Base-by-base conservation (phyloP, 495 filamentous ascomycete genomes). In the Penicillium diatomitis region DNA sequence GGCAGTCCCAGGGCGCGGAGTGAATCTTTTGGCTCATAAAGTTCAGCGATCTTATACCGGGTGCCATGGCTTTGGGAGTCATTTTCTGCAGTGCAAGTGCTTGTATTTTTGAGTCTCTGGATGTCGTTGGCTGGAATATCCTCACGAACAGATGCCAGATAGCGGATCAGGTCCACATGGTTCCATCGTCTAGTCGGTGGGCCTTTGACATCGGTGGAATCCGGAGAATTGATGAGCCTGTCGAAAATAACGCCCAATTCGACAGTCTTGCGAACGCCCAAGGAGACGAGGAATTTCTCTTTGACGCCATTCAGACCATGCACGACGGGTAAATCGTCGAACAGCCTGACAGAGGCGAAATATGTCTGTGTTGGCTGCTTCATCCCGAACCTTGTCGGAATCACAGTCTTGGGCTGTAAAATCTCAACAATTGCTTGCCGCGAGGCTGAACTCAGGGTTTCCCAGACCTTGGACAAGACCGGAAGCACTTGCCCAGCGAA, bases 301-400 rank as follows among this genome's bases (percentile, higher is more conserved):
- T 95, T 96, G 3, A 95, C 77, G 9, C 81, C 76, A 30, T 82
- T 76, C 34, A 90, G 78, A n/a, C 75, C 79, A 49, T 78, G 75
- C 7, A 96, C 78, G 8, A 83, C 81, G 3, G 94, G 90, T 7
- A 99, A 73, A 58, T 99, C 94, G 48, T 94, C 85, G 60, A 99
- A 99, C 6, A 97, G 71, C 56, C 87, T 91, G 20, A 97, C 94
- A 9, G 79, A 83, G n/a, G 83, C 78, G 60, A 99, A 96, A 64
- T 96, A 99, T 0, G 94, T 81, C 53, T 97, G 90, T 8, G 68
- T 67, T 20, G 94, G 94, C 57, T 79, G 85, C 54, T 75, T 86
- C 91, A 97, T 91, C 7, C 94, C 94, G 52, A 83, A 64, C 58
- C 84, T 96, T 0, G 94, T 97, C 0, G 94, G 94, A 50, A 99